Evolutionary conservation across 345 rosid genomes (phyloP).

Genomic region (Laguncularia racemosa): DNA sequence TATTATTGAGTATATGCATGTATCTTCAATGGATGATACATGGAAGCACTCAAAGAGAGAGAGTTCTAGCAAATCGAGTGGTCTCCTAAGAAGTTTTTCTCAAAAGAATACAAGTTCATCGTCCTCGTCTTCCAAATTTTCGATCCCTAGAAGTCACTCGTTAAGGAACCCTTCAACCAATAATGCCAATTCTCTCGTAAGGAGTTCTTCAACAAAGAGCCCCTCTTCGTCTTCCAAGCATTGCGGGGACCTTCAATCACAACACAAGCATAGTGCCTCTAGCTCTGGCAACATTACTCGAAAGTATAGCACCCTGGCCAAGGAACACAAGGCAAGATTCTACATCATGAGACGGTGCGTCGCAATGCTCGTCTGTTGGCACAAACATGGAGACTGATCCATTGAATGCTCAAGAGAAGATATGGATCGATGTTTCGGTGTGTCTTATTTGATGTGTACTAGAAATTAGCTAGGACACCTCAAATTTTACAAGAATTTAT

Average conservation of each 20-base stretch:
- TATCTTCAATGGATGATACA: slow-evolving; percentile 61
- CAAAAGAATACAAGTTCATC: slow-evolving; percentile 26
- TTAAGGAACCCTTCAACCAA: slow-evolving; percentile 13
- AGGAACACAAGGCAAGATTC: slow-evolving; percentile 93
- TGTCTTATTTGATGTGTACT: too few species aligned
- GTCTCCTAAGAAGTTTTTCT: slow-evolving; percentile 58
- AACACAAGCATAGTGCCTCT: slow-evolving; percentile 19
- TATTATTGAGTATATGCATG: too few species aligned
- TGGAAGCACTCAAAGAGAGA: slow-evolving; percentile 46
- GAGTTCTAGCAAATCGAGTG: slow-evolving; percentile 34
- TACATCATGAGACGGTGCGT: slow-evolving; percentile 97
- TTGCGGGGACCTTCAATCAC: neutral
- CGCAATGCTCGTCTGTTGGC: slow-evolving; percentile 99
- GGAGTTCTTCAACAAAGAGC: slow-evolving; percentile 18
- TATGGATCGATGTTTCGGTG: too few species aligned
- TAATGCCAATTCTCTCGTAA: slow-evolving; percentile 5
- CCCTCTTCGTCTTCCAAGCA: slow-evolving; percentile 28
- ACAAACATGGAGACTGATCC: slow-evolving; percentile 67
- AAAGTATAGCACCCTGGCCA: slow-evolving; percentile 82
- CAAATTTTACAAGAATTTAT: too few species aligned
- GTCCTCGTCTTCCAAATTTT: slow-evolving; percentile 6
- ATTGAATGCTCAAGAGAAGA: too few species aligned
- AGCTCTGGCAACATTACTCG: slow-evolving; percentile 39
- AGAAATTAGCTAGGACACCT: too few species aligned
- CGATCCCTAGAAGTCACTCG: slow-evolving; percentile 14